Conservation (phyloP, 2,329 filamentous ascomycete species). For the Monosporascus sp. region DNA sequence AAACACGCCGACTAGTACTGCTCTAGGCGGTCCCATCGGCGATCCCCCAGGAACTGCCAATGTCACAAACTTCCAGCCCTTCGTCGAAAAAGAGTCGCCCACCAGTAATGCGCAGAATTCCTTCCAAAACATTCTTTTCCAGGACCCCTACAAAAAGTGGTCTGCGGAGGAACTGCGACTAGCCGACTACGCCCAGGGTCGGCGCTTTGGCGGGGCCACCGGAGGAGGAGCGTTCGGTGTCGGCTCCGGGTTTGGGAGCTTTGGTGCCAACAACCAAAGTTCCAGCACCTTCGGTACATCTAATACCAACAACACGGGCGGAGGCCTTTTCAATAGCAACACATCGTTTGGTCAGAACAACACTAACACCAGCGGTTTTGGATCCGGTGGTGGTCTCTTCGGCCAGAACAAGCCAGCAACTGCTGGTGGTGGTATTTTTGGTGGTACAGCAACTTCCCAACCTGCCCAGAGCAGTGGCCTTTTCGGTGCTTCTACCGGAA, state of each 20-base stretch:
- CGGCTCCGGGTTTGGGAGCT: conserved; percentile 46
- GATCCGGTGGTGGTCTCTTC: conserved; percentile 33
- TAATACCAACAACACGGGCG: conserved; percentile 27
- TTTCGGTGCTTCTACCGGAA: conserved; percentile 33
- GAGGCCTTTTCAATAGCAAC: conserved; percentile 35
- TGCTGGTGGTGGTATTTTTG: conserved; percentile 33
- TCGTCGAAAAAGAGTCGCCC: conserved; percentile 64
- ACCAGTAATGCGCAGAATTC: conserved; percentile 51
- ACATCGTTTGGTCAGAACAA: conserved; percentile 22
- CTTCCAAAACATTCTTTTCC: conserved; percentile 76
- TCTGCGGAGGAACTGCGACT: conserved; percentile 81
- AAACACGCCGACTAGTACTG: conserved; percentile 39
- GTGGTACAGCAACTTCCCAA: conserved; percentile 26
- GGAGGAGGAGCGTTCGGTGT: conserved; percentile 83
- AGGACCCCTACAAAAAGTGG: conserved; percentile 79
- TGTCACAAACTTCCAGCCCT: conserved; percentile 61
- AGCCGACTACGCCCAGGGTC: conserved; percentile 83
- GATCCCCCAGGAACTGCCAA: conserved; percentile 64
- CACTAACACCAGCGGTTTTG: conserved; percentile 17
- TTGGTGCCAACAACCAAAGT: conserved; percentile 34
- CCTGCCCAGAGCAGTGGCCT: conserved; percentile 19
- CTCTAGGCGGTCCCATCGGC: conserved; percentile 45
- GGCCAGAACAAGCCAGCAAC: conserved; percentile 29
- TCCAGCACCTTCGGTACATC: conserved; percentile 24
- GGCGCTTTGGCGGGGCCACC: conserved; percentile 75